Conservation (phyloP, 305 asterid genomes). For the Salvia sclarea region DNA sequence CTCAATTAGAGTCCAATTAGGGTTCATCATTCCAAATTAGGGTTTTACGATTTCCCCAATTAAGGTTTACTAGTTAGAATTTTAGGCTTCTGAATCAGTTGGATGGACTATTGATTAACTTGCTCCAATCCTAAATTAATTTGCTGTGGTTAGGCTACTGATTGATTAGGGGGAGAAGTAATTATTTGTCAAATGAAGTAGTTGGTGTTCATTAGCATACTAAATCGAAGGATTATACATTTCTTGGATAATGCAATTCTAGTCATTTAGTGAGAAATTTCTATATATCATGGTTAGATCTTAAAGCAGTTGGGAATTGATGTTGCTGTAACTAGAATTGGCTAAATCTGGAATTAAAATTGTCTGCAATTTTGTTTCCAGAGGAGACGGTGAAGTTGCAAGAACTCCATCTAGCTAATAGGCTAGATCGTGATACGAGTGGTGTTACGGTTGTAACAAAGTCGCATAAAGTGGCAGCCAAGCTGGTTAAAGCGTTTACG, state of each 20-base stretch:
- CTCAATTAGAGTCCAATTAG: no score
- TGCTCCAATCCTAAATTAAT: not conserved
- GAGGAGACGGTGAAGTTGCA: conserved; percentile 41
- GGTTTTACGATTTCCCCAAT: no score
- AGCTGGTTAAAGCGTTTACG: conserved; percentile 85
- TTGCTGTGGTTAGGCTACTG: not conserved
- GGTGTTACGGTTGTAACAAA: conserved; percentile 81
- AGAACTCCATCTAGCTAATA: conserved; percentile 78
- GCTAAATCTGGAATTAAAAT: conserved; percentile 3
- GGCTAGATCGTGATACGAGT: conserved; percentile 96
- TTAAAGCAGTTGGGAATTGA: not conserved
- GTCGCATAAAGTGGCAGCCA: conserved; percentile 86
- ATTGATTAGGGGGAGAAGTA: not conserved
- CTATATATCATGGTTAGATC: not conserved
- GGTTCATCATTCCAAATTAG: no score
- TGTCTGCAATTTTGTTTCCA: conserved; percentile 16
- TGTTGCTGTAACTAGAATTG: not conserved
- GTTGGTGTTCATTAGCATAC: not conserved
- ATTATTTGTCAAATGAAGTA: conserved; percentile 1
- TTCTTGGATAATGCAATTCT: conserved; percentile 7
- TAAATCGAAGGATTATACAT: not conserved
- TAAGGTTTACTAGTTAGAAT: not conserved
- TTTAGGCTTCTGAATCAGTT: not conserved
- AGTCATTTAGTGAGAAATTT: not conserved
- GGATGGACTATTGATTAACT: conserved; percentile 4